phyloP scores from a whole-genome alignment of 2,329 filamentous ascomycete genomes.

The Xylaria sp. region DNA sequence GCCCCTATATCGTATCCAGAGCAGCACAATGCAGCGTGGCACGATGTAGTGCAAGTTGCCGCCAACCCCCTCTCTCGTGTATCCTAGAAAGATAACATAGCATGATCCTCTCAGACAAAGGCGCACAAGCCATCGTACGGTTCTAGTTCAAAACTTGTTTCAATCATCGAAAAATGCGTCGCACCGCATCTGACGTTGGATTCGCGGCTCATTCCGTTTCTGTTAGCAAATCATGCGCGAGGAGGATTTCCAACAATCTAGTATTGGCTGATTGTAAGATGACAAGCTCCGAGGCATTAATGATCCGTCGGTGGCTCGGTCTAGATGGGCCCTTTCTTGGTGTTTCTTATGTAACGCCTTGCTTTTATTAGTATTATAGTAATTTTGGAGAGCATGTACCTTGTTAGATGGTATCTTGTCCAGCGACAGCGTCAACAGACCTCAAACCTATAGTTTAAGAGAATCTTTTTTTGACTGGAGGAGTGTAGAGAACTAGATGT shows the following conservation, averaged over 20 bases:
- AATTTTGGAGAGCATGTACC: neutral
- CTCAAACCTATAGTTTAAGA: neutral
- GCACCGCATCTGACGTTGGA: slow-evolving; percentile 1
- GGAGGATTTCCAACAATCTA: neutral
- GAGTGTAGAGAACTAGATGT: neutral
- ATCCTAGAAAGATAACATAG: neutral
- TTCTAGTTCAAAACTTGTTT: neutral
- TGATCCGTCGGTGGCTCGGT: neutral
- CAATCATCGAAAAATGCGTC: neutral
- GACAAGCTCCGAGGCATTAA: neutral
- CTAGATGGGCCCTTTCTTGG: slow-evolving; percentile 14
- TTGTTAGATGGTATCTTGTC: neutral
- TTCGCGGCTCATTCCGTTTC: neutral
- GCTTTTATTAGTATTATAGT: neutral
- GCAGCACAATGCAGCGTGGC: neutral
- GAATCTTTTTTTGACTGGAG: neutral
- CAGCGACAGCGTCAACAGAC: neutral
- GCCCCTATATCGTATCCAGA: neutral
- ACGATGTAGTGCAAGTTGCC: neutral
- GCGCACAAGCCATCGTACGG: neutral
- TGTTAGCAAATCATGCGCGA: neutral
- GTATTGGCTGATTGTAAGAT: neutral
- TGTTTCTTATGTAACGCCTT: neutral
- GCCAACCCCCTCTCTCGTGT: neutral
- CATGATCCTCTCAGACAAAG: neutral